Conservation (phyloP, 1,139 yeast species). For the Starmera stellimalicola region DNA sequence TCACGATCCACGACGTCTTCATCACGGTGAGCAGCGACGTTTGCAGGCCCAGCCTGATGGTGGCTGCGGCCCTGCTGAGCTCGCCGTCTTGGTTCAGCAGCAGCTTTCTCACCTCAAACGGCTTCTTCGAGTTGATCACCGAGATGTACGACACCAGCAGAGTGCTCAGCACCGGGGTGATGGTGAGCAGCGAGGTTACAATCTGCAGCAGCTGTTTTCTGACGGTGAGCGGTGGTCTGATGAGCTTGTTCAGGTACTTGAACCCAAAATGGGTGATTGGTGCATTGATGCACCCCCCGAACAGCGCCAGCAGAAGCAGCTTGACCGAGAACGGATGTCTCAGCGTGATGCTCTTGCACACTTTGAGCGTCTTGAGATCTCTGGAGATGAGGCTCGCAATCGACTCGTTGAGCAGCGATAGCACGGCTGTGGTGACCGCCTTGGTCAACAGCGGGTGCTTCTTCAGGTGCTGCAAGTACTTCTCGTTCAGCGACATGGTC, state of each 20-base stretch:
- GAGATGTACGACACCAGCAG: constrained; percentile 46
- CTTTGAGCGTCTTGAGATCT: constrained; percentile 19
- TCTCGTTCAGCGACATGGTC: constrained; percentile 14
- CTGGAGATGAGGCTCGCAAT: constrained; percentile 45
- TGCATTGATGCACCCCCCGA: constrained; percentile 61
- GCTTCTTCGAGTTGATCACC: constrained; percentile 24
- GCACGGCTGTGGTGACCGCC: constrained; percentile 46
- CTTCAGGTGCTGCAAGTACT: constrained; percentile 33
- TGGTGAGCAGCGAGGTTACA: constrained; percentile 38
- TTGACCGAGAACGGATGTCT: constrained; percentile 22
- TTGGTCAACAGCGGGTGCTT: constrained; percentile 53
- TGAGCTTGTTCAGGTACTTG: constrained; percentile 33
- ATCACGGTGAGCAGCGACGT: constrained; percentile 48
- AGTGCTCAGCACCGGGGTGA: constrained; percentile 48
- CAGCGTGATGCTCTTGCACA: constrained; percentile 14
- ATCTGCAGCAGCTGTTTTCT: constrained; percentile 36
- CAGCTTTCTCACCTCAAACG: constrained; percentile 1
- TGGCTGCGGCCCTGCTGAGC: constrained; percentile 8
- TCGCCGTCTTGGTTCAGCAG: constrained; percentile 10
- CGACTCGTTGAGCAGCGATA: constrained; percentile 51
- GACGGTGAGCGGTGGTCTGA: constrained; percentile 30
- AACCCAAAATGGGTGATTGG: constrained; percentile 57
- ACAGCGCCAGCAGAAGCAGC: constrained; percentile 47
- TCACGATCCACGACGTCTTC: constrained; percentile 54
- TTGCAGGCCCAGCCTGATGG: constrained; percentile 30